Evolutionary conservation across 768 basidiomycete genomes (phyloP), one percentile per base, ranked within the genome.

Genomic region (Tubosaeta sp.): DNA sequence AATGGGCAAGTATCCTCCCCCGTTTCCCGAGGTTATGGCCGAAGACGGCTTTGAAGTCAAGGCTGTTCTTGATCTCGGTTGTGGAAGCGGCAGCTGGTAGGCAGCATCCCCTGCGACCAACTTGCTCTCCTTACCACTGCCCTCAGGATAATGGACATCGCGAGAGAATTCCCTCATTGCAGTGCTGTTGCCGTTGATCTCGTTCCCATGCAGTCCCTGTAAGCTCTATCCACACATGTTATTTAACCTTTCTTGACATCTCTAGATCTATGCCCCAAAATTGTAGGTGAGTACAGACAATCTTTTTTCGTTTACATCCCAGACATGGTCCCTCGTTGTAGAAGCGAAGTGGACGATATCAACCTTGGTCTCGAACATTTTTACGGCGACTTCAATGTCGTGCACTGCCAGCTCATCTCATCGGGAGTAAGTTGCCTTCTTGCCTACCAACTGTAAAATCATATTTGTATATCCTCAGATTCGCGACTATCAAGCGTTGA

Each of bases 311-410:
- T 52, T 30, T 36, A 48, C 35, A 46, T 44, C 19, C 49, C 13
- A 29, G 46, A 56, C 46, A 38, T 45, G 19, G 24, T 46, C 19
- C 44, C 45, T 52, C 25, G 45, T 46, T 60, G 25, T 55, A 90
- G 87, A 73, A 87, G 84, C 59, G 88, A 91, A 66, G 78, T 90
- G 8, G 89, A 90, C 63, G 89, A 91, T 63, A 82, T 90, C 63
- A 91, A 91, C 68, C 79, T 90, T 16, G 88, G 89, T 3, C 71
- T 91, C 21, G 86, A 90, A 58, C 89, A 91, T 69, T 90, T 83
- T 64, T 87, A 85, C 60, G 83, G 83, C 10, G 78, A 83, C 52
- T 90, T 90, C 69, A 78, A 90, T 59, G 83, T 85, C 14, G 85
- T 86, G 0, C 87, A 90, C 60, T 78, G 80, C 29, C 81, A 84